These are phyloP conservation scores for Prasinococcaceae sp. DNA, from an alignment of 139 green algal genomes.

Conservation along the genomic window DNA sequence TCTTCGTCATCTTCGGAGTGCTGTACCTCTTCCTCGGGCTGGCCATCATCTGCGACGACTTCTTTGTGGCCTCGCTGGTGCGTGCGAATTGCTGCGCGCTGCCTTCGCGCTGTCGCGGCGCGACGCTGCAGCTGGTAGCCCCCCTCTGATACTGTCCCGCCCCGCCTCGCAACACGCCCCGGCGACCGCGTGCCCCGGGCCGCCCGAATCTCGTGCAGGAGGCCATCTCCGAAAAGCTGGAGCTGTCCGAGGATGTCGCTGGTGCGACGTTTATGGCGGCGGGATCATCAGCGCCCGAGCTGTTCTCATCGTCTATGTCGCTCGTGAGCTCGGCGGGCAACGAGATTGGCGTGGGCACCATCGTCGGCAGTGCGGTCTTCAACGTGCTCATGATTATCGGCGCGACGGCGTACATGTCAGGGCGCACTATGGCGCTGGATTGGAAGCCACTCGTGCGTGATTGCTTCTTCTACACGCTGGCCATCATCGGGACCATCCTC, in stretches of 20 bases:
- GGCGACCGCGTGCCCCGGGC: too few species aligned
- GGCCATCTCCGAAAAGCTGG: slow-evolving; percentile 21
- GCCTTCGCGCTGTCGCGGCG: too few species aligned
- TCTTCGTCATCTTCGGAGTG: slow-evolving; percentile 17
- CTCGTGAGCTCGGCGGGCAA: slow-evolving; percentile 15
- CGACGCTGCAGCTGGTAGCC: too few species aligned
- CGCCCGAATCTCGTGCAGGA: too few species aligned
- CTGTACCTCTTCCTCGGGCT: slow-evolving; percentile 30
- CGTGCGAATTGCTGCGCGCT: too few species aligned
- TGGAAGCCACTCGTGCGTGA: slow-evolving; percentile 25
- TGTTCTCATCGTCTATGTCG: slow-evolving; percentile 26
- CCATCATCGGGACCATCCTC: slow-evolving; percentile 10
- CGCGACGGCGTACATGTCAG: too few species aligned
- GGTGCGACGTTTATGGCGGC: slow-evolving; percentile 36
- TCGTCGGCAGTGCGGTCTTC: slow-evolving; percentile 31
- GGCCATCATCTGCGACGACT: slow-evolving; percentile 32
- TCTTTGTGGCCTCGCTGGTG: slow-evolving; percentile 23
- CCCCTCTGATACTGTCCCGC: too few species aligned
- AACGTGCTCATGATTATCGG: slow-evolving; percentile 33
- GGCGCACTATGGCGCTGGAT: slow-evolving; percentile 23
- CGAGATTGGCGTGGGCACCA: slow-evolving; percentile 27
- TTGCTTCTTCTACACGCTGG: slow-evolving; percentile 22
- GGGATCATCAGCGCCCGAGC: slow-evolving; percentile 26
- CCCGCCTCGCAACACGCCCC: slow-evolving; percentile 10
- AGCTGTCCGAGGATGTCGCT: slow-evolving; percentile 25